Evolutionary conservation across 2,329 filamentous ascomycete genomes (phyloP), one percentile per base, ranked within the genome.

Genomic region (Exophiala mesophila): DNA sequence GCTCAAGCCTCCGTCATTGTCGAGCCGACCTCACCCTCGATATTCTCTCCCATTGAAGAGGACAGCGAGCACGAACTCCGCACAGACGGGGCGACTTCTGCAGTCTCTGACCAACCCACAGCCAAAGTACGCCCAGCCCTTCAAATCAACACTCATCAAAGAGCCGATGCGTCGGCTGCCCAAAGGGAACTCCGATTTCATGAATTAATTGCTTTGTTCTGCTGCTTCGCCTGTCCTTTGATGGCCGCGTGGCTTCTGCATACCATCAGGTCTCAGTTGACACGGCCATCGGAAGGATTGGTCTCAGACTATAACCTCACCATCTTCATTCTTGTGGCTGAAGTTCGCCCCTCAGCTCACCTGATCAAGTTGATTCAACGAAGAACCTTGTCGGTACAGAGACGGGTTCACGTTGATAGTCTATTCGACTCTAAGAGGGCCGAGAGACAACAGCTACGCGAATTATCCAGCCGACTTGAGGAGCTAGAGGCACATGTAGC

Each of bases 301-400:
- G 83, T 97, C 5, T 94, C 88, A 3, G 86, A 95, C 63, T 94
- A 90, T 66, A 96, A 96, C 62, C 72, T 97, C 41, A 88, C 83
- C 9, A 86, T 97, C 39, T 97, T 96, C 63, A 71, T 95, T 2
- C 74, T 95, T 13, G 86, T 85, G 1, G 85, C 90, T 3, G 90
- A 97, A 64, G 71, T 96, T 19, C 82, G 86, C 3, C 90, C 90
- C 0, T 69, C 88, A 36, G 79, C 85, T 1, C 89, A 96, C 59
- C 67, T 94, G 18, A 78, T 95, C 49, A 86, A 82, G 59, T 76
- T 96, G 56, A 74, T 94, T 3, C 82, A 88, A 56, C 76, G 79
- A 10, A 78, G 87, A 23, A 95, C 88, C 2, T 69, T 94, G 6
- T 81, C 89, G 57, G 73, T 96, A 1, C 89, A 97, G 62, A 78